Conservation (phyloP, 2,329 filamentous ascomycete species). For the Neopestalotiopsis rosae region DNA sequence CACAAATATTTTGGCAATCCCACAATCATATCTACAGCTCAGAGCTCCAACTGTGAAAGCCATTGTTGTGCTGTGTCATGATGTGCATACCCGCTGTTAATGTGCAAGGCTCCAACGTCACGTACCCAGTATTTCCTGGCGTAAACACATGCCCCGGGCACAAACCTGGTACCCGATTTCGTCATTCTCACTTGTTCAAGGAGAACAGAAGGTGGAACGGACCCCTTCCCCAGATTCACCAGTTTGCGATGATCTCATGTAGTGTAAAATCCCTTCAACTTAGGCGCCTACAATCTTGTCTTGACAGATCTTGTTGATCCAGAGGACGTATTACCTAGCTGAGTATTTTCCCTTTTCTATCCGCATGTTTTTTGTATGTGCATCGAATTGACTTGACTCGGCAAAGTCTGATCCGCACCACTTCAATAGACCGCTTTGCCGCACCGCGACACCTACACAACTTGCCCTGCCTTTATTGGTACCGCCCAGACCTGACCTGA, state of each 20-base stretch:
- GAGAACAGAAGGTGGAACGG: neutral
- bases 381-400: neutral
- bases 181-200: neutral
- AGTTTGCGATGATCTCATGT: neutral
- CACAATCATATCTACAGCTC: no score
- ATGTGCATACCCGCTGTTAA: no score
- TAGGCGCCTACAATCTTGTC: neutral
- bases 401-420: conserved; percentile 1
- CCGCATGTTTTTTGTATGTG: neutral
- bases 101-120: no score
- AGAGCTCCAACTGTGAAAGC: no score
- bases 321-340: neutral
- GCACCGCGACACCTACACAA: neutral
- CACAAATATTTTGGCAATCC: no score
- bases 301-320: neutral
- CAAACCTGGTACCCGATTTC: neutral
- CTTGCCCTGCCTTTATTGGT: neutral
- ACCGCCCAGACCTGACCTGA: neutral
- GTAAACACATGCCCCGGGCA: neutral
- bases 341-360: neutral
- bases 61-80: no score
- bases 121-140: no score
- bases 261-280: neutral
- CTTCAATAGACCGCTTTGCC: neutral
- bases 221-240: neutral